These are phyloP conservation scores for Cetradonia linearis DNA, from an alignment of 495 filamentous ascomycete species.

Conservation along the genomic window DNA sequence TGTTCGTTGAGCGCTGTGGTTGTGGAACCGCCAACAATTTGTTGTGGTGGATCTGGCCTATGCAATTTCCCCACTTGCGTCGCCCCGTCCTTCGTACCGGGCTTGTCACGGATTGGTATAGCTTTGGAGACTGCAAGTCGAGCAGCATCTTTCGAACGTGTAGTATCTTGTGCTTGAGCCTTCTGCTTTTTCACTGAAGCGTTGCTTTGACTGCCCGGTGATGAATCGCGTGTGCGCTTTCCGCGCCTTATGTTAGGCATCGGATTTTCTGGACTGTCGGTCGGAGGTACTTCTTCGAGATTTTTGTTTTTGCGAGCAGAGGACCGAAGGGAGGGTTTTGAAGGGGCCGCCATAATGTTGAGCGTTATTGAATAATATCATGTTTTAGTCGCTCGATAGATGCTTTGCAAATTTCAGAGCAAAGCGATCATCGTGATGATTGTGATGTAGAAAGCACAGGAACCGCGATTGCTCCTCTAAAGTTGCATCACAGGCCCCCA, in stretches of 20 bases:
- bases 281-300: constrained; percentile 23
- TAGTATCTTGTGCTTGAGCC: neutral
- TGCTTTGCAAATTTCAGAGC: constrained; percentile 7
- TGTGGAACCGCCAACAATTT: constrained; percentile 1
- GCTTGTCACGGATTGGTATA: constrained; percentile 18
- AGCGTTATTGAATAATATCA: constrained; percentile 12
- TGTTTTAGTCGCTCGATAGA: constrained; percentile 13
- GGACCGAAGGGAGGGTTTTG: constrained; percentile 26
- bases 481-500: neutral
- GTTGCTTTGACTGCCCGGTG: constrained; percentile 11
- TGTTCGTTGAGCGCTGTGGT: constrained; percentile 3
- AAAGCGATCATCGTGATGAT: constrained; percentile 10
- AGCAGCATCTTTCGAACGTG: constrained; percentile 1
- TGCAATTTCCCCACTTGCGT: constrained; percentile 18
- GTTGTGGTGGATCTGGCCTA: constrained; percentile 19
- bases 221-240: constrained; percentile 21
- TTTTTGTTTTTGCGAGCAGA: constrained; percentile 18
- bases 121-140: constrained; percentile 2
- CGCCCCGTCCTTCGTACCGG: constrained; percentile 13
- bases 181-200: constrained; percentile 21
- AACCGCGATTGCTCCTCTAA: constrained; percentile 16
- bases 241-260: constrained; percentile 15
- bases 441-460: constrained; percentile 7
- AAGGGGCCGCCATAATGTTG: constrained; percentile 25
- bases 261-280: constrained; percentile 19